These are phyloP conservation scores for Alectoria sarmentosa DNA, from an alignment of 495 filamentous ascomycete species.

Conservation along the genomic window DNA sequence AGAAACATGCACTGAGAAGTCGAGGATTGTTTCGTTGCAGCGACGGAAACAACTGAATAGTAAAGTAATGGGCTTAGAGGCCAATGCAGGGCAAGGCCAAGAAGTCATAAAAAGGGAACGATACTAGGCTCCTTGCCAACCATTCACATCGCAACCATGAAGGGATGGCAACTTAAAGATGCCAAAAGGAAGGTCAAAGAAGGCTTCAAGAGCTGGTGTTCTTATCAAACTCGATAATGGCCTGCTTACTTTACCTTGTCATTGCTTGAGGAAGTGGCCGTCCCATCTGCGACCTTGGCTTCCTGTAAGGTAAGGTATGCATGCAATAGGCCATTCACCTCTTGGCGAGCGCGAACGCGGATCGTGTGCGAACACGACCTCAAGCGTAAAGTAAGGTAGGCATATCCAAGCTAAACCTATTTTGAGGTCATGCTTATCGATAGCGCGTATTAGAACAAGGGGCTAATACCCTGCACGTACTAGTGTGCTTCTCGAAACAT, in stretches of 20 bases:
- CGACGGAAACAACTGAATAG: no score
- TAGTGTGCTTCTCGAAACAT: conserved; percentile 9
- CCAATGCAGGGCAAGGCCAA: no score
- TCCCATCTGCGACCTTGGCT: no score
- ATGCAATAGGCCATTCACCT: not conserved
- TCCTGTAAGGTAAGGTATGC: not conserved
- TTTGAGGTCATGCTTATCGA: not conserved
- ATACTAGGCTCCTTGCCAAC: no score
- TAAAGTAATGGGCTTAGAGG: no score
- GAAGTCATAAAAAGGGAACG: no score
- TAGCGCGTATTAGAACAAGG: conserved; percentile 9
- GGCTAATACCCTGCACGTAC: not conserved
- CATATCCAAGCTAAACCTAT: not conserved
- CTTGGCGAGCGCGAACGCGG: conserved; percentile 6
- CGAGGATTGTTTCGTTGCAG: no score
- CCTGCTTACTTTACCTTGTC: not conserved
- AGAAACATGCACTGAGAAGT: no score
- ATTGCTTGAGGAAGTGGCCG: not conserved
- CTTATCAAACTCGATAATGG: not conserved
- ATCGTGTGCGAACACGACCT: not conserved
- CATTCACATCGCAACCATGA: no score
- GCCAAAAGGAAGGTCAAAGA: no score
- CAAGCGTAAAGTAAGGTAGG: not conserved
- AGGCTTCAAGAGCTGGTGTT: no score
- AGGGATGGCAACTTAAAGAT: no score